These are phyloP conservation scores for Aspergillus ustus DNA, from an alignment of 2,329 filamentous ascomycete species.

Conservation along the genomic window DNA sequence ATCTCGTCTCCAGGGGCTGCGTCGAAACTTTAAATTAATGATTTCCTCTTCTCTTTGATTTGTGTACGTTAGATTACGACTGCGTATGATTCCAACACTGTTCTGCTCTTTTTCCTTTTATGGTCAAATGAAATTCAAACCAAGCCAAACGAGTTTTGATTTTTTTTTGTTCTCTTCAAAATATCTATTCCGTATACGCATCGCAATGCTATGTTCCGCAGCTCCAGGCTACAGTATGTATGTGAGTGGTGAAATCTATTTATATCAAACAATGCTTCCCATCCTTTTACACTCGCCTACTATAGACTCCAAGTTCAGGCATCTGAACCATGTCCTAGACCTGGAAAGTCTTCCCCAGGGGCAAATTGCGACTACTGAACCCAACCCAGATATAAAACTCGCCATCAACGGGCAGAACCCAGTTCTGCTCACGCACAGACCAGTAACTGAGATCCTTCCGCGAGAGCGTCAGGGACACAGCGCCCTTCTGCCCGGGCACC, in stretches of 20 bases:
- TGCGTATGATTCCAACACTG: slow-evolving; percentile 1
- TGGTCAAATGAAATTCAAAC: not conserved
- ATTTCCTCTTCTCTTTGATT: not conserved
- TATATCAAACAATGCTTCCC: not conserved
- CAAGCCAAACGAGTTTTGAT: not conserved
- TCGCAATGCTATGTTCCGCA: not conserved
- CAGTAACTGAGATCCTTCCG: slow-evolving; percentile 75
- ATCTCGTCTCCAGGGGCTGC: slow-evolving; percentile 65
- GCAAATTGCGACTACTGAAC: slow-evolving; percentile 41
- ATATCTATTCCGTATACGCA: not conserved
- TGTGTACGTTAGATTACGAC: slow-evolving; percentile 10
- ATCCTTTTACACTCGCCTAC: not conserved
- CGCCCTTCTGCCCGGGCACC: slow-evolving; percentile 56
- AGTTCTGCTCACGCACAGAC: slow-evolving; percentile 71
- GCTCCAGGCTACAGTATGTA: not conserved
- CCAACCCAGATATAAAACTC: slow-evolving; percentile 42
- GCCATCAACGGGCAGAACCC: slow-evolving; percentile 57
- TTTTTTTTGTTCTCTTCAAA: not conserved
- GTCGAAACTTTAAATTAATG: slow-evolving; percentile 62
- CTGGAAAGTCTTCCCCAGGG: slow-evolving; percentile 32
- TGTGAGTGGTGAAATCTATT: not conserved
- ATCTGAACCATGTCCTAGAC: not conserved
- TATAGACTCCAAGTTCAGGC: not conserved
- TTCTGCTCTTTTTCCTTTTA: not conserved
- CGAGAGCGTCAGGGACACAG: slow-evolving; percentile 63